Percentiles rank a stretch among this genome's conserved stretches.
These are phyloP conservation scores for Penicillium paxilli DNA, from an alignment of 495 filamentous ascomycete species.

Conservation along the genomic window DNA sequence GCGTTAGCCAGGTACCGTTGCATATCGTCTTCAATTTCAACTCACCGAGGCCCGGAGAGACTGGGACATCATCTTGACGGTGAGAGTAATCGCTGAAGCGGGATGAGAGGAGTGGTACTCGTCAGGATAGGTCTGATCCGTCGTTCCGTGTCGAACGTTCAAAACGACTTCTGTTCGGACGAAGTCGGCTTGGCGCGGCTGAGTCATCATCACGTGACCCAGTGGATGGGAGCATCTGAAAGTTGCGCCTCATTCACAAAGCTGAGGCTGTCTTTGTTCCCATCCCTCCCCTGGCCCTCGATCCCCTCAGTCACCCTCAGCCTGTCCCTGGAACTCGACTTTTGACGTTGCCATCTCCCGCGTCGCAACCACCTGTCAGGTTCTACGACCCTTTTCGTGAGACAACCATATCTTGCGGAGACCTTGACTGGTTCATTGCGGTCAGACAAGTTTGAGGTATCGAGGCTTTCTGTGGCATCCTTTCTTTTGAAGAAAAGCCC, in stretches of 20 bases:
- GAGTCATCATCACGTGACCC: slow-evolving; percentile 24
- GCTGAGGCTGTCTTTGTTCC: slow-evolving; percentile 4
- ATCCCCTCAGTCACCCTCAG: slow-evolving; percentile 20
- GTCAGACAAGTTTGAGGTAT: slow-evolving; percentile 42
- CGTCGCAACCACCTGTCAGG: slow-evolving; percentile 32
- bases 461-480: slow-evolving; percentile 22
- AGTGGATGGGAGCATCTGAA: slow-evolving; percentile 1
- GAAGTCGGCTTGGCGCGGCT: slow-evolving; percentile 31
- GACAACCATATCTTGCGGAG: slow-evolving; percentile 39
- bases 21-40: slow-evolving; percentile 9
- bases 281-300: slow-evolving; percentile 21
- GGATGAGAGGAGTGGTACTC: slow-evolving; percentile 25
- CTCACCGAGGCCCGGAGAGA: slow-evolving; percentile 68
- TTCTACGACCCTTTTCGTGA: slow-evolving; percentile 46
- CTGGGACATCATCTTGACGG: slow-evolving; percentile 65
- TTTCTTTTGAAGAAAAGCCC: slow-evolving; percentile 21
- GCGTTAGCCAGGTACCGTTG: slow-evolving; percentile 16
- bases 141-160: slow-evolving; percentile 35
- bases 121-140: slow-evolving; percentile 36
- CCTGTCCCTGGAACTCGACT: slow-evolving; percentile 33
- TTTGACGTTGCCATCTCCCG: slow-evolving; percentile 28
- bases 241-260: too few relatives aligned
- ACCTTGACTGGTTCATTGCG: slow-evolving; percentile 52
- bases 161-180: slow-evolving; percentile 35
- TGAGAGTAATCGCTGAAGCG: slow-evolving; percentile 26